phyloP scores from a whole-genome alignment of 495 filamentous ascomycete genomes.

The Copromyces sp. region DNA sequence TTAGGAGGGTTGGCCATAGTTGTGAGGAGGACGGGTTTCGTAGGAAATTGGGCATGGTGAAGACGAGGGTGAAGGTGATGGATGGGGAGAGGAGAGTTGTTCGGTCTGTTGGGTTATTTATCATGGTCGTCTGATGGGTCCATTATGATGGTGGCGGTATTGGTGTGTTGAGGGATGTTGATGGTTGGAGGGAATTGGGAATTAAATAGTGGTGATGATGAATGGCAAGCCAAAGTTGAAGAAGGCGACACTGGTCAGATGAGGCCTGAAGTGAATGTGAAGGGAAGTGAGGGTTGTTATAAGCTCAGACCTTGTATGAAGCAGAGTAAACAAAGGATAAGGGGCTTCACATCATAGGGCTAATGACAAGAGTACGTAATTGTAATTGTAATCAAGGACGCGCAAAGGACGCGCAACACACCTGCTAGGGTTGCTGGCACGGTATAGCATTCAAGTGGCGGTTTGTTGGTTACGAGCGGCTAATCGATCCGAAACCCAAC shows the following conservation, averaged over 20 bases:
- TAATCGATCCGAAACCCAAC: no score
- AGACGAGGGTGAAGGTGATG: background rate
- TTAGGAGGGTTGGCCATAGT: slow-evolving; percentile 5
- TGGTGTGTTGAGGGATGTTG: background rate
- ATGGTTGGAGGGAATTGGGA: background rate
- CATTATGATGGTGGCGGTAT: background rate
- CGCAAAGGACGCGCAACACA: background rate
- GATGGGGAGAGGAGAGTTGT: background rate
- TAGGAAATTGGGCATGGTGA: no score
- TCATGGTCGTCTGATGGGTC: background rate
- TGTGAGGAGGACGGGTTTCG: background rate
- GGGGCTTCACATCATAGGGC: background rate
- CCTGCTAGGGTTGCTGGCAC: background rate
- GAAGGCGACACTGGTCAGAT: background rate
- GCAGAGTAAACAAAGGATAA: background rate
- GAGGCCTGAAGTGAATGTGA: background rate
- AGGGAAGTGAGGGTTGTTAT: background rate
- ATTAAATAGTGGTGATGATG: background rate
- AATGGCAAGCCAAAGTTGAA: background rate
- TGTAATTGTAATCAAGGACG: background rate
- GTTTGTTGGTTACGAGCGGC: background rate
- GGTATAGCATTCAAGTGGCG: background rate
- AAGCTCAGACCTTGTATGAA: background rate
- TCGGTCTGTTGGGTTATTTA: background rate
- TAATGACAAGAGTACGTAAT: background rate